Percentiles rank a stretch among this genome's conserved stretches.
phyloP scores from a whole-genome alignment of 2,329 filamentous ascomycete genomes.

The Diaporthe helianthi region DNA sequence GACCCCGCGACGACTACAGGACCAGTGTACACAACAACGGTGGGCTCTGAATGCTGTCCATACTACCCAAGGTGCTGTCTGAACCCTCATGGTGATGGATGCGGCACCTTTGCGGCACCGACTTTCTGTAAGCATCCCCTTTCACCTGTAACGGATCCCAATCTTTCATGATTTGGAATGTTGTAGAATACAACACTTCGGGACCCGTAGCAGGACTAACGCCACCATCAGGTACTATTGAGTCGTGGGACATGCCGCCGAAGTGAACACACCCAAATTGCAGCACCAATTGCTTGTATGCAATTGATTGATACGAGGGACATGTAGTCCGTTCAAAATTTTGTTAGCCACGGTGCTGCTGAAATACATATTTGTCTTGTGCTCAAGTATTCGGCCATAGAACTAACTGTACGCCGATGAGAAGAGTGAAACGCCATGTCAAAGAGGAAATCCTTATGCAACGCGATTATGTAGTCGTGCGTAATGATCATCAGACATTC shows the following conservation, averaged over 20 bases:
- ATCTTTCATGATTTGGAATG: too few species aligned
- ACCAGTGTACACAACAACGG: background rate
- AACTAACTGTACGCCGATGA: background rate
- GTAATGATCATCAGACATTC: background rate
- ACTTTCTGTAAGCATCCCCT: background rate
- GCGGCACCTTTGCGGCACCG: constrained; percentile 8
- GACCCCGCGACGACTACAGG: background rate
- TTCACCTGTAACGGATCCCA: too few species aligned
- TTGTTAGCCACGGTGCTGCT: background rate
- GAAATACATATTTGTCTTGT: background rate
- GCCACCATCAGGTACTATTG: background rate
- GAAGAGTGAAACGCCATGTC: background rate
- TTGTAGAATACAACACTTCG: too few species aligned
- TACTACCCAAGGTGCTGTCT: background rate
- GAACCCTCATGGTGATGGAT: background rate
- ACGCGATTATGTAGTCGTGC: background rate
- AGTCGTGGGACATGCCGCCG: background rate
- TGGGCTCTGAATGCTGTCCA: constrained; percentile 3
- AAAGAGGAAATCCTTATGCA: background rate
- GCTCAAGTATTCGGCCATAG: too few species aligned
- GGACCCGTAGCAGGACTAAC: too few species aligned
- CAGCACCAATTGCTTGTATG: background rate
- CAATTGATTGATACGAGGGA: background rate
- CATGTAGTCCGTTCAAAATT: background rate
- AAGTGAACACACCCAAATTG: background rate